Conservation (phyloP, 257 asterid species). For the Catharanthus roseus region DNA sequence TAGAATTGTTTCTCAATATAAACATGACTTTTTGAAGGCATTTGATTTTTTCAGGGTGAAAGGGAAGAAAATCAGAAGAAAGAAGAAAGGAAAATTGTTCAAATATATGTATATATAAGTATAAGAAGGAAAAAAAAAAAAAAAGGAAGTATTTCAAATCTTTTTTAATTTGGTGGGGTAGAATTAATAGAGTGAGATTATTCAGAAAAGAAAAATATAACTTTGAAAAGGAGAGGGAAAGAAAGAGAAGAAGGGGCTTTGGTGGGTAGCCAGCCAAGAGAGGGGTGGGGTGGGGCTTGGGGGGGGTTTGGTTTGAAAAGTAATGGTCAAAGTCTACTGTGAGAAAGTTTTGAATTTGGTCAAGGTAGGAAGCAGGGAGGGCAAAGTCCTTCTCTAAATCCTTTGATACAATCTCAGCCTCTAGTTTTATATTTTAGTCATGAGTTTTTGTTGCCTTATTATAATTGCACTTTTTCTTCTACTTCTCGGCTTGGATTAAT, state of each 20-base stretch:
- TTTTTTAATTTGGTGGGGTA: slow-evolving; percentile 10
- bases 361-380: slow-evolving; percentile 40
- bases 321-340: slow-evolving; percentile 25
- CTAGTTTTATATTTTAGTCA: too few species aligned
- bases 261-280: slow-evolving; percentile 22
- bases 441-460: background rate
- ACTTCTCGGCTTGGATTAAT: background rate
- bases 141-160: too few species aligned
- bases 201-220: slow-evolving; percentile 5
- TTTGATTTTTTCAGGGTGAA: background rate
- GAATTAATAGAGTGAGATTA: background rate
- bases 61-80: background rate
- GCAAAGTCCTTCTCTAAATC: background rate
- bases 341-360: slow-evolving; percentile 44
- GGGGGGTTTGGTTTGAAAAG: slow-evolving; percentile 31
- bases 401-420: too few species aligned
- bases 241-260: background rate
- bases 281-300: too few species aligned
- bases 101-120: background rate
- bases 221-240: background rate
- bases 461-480: background rate
- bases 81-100: background rate
- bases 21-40: background rate
- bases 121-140: slow-evolving; percentile 4
- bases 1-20: too few species aligned